Evolutionary conservation across 2,329 filamentous ascomycete species (phyloP).

Genomic region (Alternaria triticina): DNA sequence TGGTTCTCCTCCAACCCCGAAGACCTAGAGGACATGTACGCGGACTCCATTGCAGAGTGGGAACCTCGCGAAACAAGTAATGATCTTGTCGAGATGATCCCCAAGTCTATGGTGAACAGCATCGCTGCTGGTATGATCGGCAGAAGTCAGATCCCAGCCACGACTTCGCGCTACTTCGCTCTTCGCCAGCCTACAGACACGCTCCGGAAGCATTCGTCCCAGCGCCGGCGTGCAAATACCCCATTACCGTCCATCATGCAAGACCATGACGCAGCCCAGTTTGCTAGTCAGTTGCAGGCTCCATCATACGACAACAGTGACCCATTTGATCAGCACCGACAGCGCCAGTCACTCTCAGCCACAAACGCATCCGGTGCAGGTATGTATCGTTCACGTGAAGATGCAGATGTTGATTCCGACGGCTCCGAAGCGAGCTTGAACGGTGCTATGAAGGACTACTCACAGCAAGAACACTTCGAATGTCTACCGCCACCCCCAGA

Average conservation of each 20-base stretch:
- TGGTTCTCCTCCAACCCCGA: conserved; percentile 62
- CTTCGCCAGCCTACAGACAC: not conserved
- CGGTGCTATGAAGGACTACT: not conserved
- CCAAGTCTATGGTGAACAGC: not conserved
- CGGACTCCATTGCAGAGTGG: conserved; percentile 59
- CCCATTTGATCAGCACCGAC: not conserved
- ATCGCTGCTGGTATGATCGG: not conserved
- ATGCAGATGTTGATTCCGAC: not conserved
- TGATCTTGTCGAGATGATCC: conserved; percentile 39
- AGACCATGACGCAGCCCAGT: conserved; percentile 8
- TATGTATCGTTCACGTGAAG: not conserved
- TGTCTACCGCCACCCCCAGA: not conserved
- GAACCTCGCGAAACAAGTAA: conserved; percentile 46
- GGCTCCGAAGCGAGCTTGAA: conserved; percentile 5
- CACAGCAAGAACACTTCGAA: not conserved
- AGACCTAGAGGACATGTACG: conserved; percentile 59
- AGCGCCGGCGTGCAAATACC: conserved; percentile 13
- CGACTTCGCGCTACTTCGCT: not conserved
- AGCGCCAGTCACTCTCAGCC: not conserved
- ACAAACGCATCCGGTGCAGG: not conserved
- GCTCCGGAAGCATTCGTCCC: conserved; percentile 2
- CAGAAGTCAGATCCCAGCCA: not conserved
- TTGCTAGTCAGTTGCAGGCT: conserved; percentile 10
- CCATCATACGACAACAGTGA: not conserved
- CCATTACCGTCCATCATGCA: conserved; percentile 21